Conservation (phyloP, 371 early-diverging fungal genomes). For the Nematocida parisii region DNA sequence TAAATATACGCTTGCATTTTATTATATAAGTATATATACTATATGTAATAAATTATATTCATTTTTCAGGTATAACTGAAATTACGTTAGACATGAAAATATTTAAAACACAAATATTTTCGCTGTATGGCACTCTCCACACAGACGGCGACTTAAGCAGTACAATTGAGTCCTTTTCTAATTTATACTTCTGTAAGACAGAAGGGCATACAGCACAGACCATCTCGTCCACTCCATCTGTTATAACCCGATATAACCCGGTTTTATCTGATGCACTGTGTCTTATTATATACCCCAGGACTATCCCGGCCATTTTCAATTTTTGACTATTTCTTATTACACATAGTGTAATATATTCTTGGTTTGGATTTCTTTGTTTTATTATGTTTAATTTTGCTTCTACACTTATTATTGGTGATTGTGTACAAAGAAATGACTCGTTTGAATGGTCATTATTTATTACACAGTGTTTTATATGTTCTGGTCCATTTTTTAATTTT, state of each 20-base stretch:
- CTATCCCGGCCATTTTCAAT: constrained; percentile 17
- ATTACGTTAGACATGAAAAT: neutral
- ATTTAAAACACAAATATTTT: constrained; percentile 1
- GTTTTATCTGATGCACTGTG: neutral
- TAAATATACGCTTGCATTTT: too few relatives aligned
- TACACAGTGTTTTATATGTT: neutral
- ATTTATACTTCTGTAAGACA: neutral
- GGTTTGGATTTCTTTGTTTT: neutral
- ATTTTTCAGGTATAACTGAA: neutral
- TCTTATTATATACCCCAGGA: constrained; percentile 15
- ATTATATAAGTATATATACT: too few relatives aligned
- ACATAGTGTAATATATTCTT: neutral
- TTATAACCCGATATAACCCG: neutral
- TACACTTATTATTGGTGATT: constrained; percentile 11
- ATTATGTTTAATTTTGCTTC: neutral
- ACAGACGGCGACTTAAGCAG: constrained; percentile 39
- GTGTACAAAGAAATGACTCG: constrained; percentile 20
- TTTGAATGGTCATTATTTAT: neutral
- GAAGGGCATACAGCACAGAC: constrained; percentile 36
- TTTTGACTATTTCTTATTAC: neutral
- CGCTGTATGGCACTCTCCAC: constrained; percentile 31
- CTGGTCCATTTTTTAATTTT: too few relatives aligned
- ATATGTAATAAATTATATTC: neutral
- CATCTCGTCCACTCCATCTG: constrained; percentile 34
- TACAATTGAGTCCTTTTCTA: constrained; percentile 43